Evolutionary conservation across 1,139 yeast species (phyloP), one percentile per base, ranked within the genome.

Genomic region (Magnusiomyces suaveolens): DNA sequence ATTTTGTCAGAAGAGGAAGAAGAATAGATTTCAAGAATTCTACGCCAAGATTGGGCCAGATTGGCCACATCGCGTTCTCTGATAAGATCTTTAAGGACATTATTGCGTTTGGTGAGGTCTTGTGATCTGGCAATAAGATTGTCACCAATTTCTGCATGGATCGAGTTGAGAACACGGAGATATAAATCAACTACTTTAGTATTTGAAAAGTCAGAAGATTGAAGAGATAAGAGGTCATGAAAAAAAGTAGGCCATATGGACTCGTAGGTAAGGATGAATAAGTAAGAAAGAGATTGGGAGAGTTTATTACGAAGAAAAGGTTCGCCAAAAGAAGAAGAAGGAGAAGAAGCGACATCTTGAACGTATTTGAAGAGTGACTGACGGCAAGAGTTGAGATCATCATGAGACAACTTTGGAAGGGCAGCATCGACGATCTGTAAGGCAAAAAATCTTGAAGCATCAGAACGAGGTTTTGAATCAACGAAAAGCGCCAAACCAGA

Each of bases 131-230:
- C 72, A 60, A 89, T 84, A 63, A 89, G 78, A 65, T 86, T 92
- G 68, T 94, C 98, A 33, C 96, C 98, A 60, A 94, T 88, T 69
- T 90, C 97, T 51, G 83, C 83, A 66, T 94, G 97, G 58, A 92
- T 81, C 29, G 86, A 80, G 50, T 83, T 71, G 56, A 89, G 72
- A 18, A 88, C 78, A 63, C 97, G 78, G 48, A 86, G 70, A 66
- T 85, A 89, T 69, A 87, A 81, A 66, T 90, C 97, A 16, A 83
- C 75, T 2, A 86, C 87, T 12, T 78, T 64, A 6, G 49, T 18
- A 55, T 78, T 75, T 54, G 69, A 65, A 63, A 64, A 58, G 23
- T 56, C 55, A 1, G 56, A 56, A 56, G 69, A 62, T n/a, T 43
- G 39, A 26, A 51, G 48, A 50, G 65, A 60, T 52, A 83, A 70